Conservation (phyloP, 345 rosid genomes). For the Arabidopsis thaliana region DNA sequence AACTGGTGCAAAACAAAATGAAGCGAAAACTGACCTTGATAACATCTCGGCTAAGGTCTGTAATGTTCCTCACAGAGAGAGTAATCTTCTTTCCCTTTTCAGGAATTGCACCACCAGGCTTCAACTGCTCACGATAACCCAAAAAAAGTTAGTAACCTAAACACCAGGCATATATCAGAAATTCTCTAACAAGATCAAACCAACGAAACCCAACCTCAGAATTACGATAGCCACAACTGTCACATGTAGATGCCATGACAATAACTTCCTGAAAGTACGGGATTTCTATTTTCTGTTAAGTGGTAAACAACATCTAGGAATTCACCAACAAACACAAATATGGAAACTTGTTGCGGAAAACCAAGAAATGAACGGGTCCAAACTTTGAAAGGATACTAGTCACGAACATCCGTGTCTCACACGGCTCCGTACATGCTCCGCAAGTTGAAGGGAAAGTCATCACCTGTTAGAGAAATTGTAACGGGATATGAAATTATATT, state of each 20-base stretch:
- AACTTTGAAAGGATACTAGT: slow-evolving; percentile 54
- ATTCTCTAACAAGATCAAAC: slow-evolving; percentile 11
- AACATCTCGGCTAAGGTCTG: slow-evolving; percentile 87
- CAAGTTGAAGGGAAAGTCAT: slow-evolving; percentile 59
- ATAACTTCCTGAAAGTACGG: slow-evolving; percentile 98
- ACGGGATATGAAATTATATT: neutral
- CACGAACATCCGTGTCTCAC: slow-evolving; percentile 58
- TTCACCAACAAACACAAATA: slow-evolving; percentile 24
- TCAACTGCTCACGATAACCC: slow-evolving; percentile 60
- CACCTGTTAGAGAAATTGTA: slow-evolving; percentile 45
- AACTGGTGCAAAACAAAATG: neutral
- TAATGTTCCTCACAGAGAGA: slow-evolving; percentile 56
- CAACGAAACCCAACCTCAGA: slow-evolving; percentile 73
- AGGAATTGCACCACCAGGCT: slow-evolving; percentile 89
- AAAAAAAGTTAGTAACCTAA: slow-evolving; percentile 23
- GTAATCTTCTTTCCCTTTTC: slow-evolving; percentile 81
- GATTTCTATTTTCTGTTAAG: slow-evolving; percentile 69
- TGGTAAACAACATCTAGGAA: slow-evolving; percentile 38
- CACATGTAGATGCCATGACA: slow-evolving; percentile 96
- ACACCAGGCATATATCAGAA: slow-evolving; percentile 4
- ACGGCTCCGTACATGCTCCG: slow-evolving; percentile 48
- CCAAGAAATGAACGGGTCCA: neutral
- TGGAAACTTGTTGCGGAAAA: neutral
- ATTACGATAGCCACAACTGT: slow-evolving; percentile 87
- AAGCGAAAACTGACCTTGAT: slow-evolving; percentile 68